Evolutionary conservation across 345 rosid species (phyloP), one percentile per base, ranked within the genome.

Genomic region (Turnera subulata): DNA sequence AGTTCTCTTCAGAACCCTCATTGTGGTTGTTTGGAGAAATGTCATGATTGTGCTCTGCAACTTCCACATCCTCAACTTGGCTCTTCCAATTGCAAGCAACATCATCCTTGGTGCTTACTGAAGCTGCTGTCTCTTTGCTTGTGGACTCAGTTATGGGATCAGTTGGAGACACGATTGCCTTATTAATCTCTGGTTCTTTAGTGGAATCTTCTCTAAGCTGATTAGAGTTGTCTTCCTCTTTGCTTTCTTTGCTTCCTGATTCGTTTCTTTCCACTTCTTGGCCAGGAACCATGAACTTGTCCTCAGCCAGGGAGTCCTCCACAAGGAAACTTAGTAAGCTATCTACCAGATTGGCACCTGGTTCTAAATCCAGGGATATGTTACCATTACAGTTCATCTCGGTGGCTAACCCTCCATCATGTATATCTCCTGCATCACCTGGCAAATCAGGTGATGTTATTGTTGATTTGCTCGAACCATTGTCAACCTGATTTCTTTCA

Each of bases 241-340:
- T 46, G 67, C 13, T 50, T 24, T 44, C 72, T 29, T 17, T 65
- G 10, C 33, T 48, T 44, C 57, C 72, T 33, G 71, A 46, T 63
- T 61, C 73, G 35, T 63, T 56, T 37, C 17, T 44, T 35, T 9
- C 29, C 58, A 44, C 13, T 39, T 48, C 32, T 19, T 48, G 51
- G 17, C 51, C 65, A 42, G 61, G 56, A 48, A 53, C 45, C 6
- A 50, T 38, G 50, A 21, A 40, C 10, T 66, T 56, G 6, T 66
- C 75, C 55, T 56, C 50, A 44, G 75, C 2, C 42, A 50, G 23
- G n/a, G 66, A 59, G 39, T 22, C 61, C 51, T 58, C 63, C 9
- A 11, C 2, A 44, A 19, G 35, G n/a, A 50, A 19, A n/a, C 33
- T 24, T 32, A 0, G 22, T 5, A 63, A 51, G 50, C 43, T 32